A percentile compares a stretch with the other conserved stretches of the same genome.
These are phyloP conservation scores for Chlorella sorokiniana DNA, from an alignment of 139 green algal genomes.

Conservation along the genomic window DNA sequence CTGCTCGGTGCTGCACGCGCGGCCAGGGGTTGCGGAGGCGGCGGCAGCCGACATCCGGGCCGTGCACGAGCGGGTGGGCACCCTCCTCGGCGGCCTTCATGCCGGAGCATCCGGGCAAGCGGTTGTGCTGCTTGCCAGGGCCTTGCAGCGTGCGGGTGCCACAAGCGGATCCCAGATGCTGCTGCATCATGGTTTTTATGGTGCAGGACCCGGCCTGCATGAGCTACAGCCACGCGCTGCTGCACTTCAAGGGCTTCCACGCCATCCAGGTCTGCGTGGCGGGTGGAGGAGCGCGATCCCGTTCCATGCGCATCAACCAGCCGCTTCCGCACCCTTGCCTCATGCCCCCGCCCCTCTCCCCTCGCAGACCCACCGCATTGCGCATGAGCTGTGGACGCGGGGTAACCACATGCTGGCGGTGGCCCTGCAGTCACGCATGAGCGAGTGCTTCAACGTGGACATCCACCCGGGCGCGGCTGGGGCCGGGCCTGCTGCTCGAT, in stretches of 20 bases:
- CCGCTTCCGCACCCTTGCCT: not conserved
- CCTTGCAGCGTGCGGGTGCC: too few species aligned
- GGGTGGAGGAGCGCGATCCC: not conserved
- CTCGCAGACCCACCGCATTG: conserved; percentile 87
- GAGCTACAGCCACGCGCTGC: conserved; percentile 66
- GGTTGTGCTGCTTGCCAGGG: too few species aligned
- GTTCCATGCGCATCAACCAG: too few species aligned
- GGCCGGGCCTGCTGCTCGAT: conserved; percentile 94
- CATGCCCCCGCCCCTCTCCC: not conserved
- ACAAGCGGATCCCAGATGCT: too few species aligned
- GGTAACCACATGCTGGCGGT: conserved; percentile 81
- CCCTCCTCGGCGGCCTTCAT: too few species aligned
- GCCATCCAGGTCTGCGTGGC: conserved; percentile 81
- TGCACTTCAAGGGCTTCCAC: conserved; percentile 97
- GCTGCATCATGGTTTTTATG: too few species aligned
- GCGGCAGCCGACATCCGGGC: conserved; percentile 54
- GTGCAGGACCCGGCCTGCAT: conserved; percentile 72
- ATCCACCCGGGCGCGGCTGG: conserved; percentile 95
- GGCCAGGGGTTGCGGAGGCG: conserved; percentile 34
- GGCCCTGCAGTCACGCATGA: conserved; percentile 67
- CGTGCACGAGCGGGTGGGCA: conserved; percentile 44
- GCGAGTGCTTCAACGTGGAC: conserved; percentile 89
- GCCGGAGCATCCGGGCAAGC: too few species aligned
- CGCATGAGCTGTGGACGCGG: conserved; percentile 84
- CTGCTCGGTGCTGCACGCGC: conserved; percentile 34